Base-by-base conservation (phyloP, 768 basidiomycete genomes). In the Kwoniella heveanensis region DNA sequence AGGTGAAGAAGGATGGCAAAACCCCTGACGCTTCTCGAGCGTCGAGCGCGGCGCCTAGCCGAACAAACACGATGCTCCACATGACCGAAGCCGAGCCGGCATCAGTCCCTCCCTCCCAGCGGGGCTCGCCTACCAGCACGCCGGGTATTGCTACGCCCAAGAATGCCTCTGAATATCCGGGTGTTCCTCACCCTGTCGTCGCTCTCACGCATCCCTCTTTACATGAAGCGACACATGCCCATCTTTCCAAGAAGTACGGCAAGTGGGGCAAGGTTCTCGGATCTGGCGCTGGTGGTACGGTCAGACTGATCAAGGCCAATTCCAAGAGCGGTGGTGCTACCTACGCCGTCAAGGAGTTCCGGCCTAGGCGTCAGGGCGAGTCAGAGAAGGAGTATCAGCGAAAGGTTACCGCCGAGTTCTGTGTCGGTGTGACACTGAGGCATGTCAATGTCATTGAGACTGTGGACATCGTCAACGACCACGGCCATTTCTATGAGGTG, bases 321-420 rank as follows among this genome's bases (percentile, higher is more conserved):
- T 82, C 76, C 69, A 96, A 95, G 84, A 86, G 85, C 27, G 92
- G 91, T 22, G 89, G 90, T 19, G 83, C 85, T 54, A 88, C 92
- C 54, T 99, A 89, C 80, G 96, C 96, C 51, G 96, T 96, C 68
- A 99, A 99, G 81, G 93, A 98, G 82, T 98, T 99, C 74, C 85
- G 95, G 52, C 90, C 93, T 48, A 90, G 91, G 70, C 86, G 93
- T 62, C 73, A 84, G 2, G 92, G 92, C 30, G 96, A 99, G 83
- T 85, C 85, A 26, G 91, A 93, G 81, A 90, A 91, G 81, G 96
- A 99, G 83, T 99, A 98, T 79, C 92, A 97, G 87, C 95, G 97
- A 83, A 98, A 99, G 83, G 94, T 98, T 61, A 96, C 94, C 1
- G 95, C 95, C 26, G 96, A 99, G 80, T 99, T 99, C 77, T 99